Evolutionary conservation across 192 early-diverging fungal genomes (phyloP), one percentile per base, ranked within the genome.

Genomic region (Obelidium mucronatum): DNA sequence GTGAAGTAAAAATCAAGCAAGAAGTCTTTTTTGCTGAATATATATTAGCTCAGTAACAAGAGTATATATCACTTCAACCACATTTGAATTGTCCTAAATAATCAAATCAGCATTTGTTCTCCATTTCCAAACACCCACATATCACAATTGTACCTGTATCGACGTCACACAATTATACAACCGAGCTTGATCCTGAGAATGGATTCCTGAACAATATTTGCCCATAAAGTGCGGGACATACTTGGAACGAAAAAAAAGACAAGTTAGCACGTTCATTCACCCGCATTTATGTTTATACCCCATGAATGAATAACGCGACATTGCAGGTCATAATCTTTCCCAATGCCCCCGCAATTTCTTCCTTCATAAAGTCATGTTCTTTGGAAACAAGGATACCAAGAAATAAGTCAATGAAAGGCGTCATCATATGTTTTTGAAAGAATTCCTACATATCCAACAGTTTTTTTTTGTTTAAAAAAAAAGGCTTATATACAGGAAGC

Each of bases 371-470:
- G 30, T 78, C 77, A 40, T 65, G 71, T 11, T 51, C 62, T 40
- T 54, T 62, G 17, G 44, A 11, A 42, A 78, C 36, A 13, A 78
- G 54, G 19, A 71, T 54, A 26, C 73, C 63, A 22, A 78, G 63
- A 24, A 78, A 56, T 8, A 73, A 35, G 34, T 72, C 77, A 15
- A 78, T 56, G 63, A 78, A 65, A 15, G 77, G 68, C 13, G 73
- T 37, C 58, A 75, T 59, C 70, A 78, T 76, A 24, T 56, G 36
- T 19, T 65, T 44, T 75, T 73, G 68, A 35, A 78, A 78, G 31
- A 63, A 61, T 31, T 76, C 73, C 77, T 78, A 61, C 15, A 34
- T n/a, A n/a, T n/a, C n/a, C n/a, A n/a, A n/a, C n/a, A n/a, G n/a
- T n/a, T n/a, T n/a, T n/a, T n/a, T 15, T 48, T 48, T 15, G 8